These are phyloP conservation scores for Ceratobasidium sp. DNA, from an alignment of 1,284 basidiomycete species.

Conservation along the genomic window DNA sequence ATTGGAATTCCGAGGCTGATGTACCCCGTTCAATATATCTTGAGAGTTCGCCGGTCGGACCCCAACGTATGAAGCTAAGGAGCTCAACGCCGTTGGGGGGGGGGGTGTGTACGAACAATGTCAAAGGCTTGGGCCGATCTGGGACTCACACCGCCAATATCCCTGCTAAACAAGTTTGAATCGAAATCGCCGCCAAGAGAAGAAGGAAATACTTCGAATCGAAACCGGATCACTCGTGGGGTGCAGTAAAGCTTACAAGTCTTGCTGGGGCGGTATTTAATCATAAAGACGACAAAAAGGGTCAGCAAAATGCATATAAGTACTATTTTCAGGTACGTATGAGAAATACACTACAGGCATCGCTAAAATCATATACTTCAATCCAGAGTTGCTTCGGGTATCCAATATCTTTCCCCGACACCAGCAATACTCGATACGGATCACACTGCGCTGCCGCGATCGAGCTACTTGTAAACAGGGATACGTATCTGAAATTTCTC, in stretches of 20 bases:
- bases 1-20: no score
- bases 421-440: conserved; percentile 34
- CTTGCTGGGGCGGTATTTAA: conserved; percentile 56
- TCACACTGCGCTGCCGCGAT: conserved; percentile 38
- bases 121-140: conserved; percentile 51
- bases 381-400: conserved; percentile 37
- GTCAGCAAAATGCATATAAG: conserved; percentile 52
- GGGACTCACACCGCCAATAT: conserved; percentile 50
- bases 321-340: conserved; percentile 50
- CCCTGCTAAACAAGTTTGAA: conserved; percentile 55
- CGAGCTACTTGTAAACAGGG: conserved; percentile 17
- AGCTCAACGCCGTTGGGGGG: conserved; percentile 59
- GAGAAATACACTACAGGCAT: not conserved
- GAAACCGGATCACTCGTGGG: conserved; percentile 42
- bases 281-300: conserved; percentile 59
- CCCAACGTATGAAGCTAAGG: conserved; percentile 53
- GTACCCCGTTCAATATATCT: no score
- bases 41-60: no score
- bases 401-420: conserved; percentile 22
- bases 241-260: conserved; percentile 55
- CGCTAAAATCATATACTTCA: not conserved
- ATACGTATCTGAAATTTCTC: conserved; percentile 1
- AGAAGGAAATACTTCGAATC: conserved; percentile 51
- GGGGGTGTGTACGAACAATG: conserved; percentile 54
- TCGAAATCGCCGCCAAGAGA: conserved; percentile 48